These are phyloP conservation scores for Ceratocystis destructans DNA, from an alignment of 2,329 filamentous ascomycete species.

Conservation along the genomic window DNA sequence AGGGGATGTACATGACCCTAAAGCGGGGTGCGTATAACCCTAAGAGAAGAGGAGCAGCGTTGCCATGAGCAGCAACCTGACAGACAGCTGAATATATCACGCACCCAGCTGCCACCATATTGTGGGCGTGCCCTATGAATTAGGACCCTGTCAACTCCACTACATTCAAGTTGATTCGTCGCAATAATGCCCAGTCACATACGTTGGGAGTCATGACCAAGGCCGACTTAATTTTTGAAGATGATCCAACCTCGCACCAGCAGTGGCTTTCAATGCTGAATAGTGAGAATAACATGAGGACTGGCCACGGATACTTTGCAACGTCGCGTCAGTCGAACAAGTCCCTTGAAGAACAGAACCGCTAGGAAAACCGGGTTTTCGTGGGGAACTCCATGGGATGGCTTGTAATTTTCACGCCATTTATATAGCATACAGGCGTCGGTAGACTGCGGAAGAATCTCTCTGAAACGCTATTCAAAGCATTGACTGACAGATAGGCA, in stretches of 20 bases:
- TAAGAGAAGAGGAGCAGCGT: not conserved
- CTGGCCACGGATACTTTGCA: constrained; percentile 66
- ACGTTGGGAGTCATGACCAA: constrained; percentile 74
- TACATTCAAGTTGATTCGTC: constrained; percentile 50
- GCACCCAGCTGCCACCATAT: constrained; percentile 56
- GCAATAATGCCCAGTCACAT: constrained; percentile 41
- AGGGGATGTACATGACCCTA: not conserved
- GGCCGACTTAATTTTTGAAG: constrained; percentile 53
- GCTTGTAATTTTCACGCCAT: constrained; percentile 36
- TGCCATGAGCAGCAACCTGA: no score
- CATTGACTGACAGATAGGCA: constrained; percentile 38
- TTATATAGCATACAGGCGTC: constrained; percentile 38
- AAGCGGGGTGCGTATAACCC: not conserved
- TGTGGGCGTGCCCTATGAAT: constrained; percentile 67
- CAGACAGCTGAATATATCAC: constrained; percentile 54
- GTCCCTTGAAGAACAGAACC: constrained; percentile 37
- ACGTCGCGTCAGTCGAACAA: constrained; percentile 53
- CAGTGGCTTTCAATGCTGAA: constrained; percentile 53
- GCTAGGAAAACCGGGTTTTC: constrained; percentile 42
- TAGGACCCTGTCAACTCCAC: constrained; percentile 63
- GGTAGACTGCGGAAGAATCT: constrained; percentile 39
- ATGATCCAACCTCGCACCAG: constrained; percentile 32
- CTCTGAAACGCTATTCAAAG: constrained; percentile 39
- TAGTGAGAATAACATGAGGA: constrained; percentile 37
- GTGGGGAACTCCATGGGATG: constrained; percentile 31